Conservation (phyloP, 129 eudicot genomes). For the Mikania micrantha region DNA sequence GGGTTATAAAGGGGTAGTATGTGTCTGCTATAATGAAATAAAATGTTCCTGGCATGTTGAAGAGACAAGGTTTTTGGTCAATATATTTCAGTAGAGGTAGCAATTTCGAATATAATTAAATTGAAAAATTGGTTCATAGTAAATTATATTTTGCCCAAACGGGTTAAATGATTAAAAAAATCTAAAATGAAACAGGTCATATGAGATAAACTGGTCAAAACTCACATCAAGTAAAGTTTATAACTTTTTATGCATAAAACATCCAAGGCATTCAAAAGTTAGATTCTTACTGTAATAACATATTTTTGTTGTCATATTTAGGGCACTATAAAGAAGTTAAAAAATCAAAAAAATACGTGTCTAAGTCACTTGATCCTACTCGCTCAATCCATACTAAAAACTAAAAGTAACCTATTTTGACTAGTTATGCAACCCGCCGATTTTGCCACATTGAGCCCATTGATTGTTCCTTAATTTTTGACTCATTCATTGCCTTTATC, state of each 20-base stretch:
- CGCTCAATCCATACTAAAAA: not conserved
- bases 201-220: not conserved
- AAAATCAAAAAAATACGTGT: too few species aligned
- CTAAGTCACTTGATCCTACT: too few species aligned
- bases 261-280: not conserved
- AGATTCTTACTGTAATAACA: too few species aligned
- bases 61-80: not conserved
- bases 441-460: not conserved
- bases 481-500: not conserved
- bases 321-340: too few species aligned
- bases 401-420: not conserved
- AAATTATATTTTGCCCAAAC: not conserved
- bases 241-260: not conserved
- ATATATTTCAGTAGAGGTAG: not conserved
- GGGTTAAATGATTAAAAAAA: not conserved
- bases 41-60: not conserved
- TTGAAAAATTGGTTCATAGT: not conserved
- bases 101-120: not conserved
- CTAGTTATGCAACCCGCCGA: not conserved
- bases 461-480: not conserved
- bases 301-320: too few species aligned
- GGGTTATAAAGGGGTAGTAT: not conserved
- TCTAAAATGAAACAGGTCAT: not conserved
- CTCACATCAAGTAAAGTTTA: not conserved
- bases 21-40: not conserved